Conservation (phyloP, 2,329 filamentous ascomycete genomes). For the Fusarium neocosmosporiellum region DNA sequence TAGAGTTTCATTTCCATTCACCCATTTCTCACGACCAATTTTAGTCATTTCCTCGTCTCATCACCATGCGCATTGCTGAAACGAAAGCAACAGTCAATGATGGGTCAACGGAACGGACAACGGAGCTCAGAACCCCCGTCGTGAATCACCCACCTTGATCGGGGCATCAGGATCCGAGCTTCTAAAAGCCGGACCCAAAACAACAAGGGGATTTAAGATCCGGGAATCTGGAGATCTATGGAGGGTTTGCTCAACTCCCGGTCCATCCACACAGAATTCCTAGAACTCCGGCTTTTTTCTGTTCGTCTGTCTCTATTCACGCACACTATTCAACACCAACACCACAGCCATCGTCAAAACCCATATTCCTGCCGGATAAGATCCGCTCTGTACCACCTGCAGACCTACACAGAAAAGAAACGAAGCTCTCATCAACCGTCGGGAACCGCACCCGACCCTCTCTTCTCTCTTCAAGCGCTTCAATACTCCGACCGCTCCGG, state of each 20-base stretch:
- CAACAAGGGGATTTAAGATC: constrained; percentile 1
- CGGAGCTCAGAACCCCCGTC: not conserved
- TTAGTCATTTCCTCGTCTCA: constrained; percentile 3
- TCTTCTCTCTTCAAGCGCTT: constrained; percentile 5
- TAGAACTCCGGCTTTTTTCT: not conserved
- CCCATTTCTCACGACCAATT: not conserved
- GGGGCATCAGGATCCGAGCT: constrained; percentile 25
- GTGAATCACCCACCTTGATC: constrained; percentile 2
- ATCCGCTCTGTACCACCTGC: not conserved
- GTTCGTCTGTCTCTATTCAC: not conserved
- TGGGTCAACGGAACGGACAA: not conserved
- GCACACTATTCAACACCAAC: not conserved
- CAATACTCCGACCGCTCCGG: constrained; percentile 30
- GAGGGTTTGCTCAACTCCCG: constrained; percentile 9
- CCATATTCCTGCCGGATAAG: not conserved
- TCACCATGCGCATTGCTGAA: not conserved
- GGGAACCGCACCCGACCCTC: constrained; percentile 16
- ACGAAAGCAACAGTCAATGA: not conserved
- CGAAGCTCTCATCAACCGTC: constrained; percentile 11
- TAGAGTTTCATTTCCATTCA: constrained; percentile 5
- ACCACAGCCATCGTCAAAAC: not conserved
- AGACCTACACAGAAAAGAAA: constrained; percentile 16
- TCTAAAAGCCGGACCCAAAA: constrained; percentile 12
- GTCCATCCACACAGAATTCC: constrained; percentile 1
- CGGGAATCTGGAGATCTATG: constrained; percentile 13